phyloP scores from a whole-genome alignment of 345 rosid genomes.

The Leavenworthia alabamica region DNA sequence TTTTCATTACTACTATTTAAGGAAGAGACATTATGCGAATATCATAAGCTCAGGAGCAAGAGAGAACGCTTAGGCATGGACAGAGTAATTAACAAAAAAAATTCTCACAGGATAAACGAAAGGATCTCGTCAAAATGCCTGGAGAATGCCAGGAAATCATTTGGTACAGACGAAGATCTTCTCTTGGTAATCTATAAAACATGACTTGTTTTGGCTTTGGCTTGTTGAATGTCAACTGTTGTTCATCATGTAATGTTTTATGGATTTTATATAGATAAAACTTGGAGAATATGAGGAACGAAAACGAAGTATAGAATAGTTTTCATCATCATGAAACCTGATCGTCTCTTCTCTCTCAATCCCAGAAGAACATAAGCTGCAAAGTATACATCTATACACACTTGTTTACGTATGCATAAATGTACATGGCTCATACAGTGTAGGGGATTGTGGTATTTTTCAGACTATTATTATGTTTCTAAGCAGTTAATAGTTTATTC shows the following conservation, averaged over 20 bases:
- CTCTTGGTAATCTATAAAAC: conserved; percentile 48
- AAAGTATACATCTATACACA: conserved; percentile 1
- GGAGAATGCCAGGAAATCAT: conserved; percentile 67
- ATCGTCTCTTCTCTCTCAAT: conserved; percentile 6
- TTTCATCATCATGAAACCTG: conserved; percentile 1
- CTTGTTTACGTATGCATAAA: background rate
- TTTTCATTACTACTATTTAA: background rate
- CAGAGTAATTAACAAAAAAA: background rate
- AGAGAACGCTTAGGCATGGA: background rate
- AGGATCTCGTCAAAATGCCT: conserved; percentile 63
- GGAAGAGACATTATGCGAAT: background rate
- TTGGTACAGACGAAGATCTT: conserved; percentile 85
- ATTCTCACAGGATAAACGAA: conserved; percentile 41
- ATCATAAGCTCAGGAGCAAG: background rate
- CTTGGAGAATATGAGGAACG: conserved; percentile 26
- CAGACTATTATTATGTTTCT: background rate
- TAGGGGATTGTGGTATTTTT: conserved; percentile 3
- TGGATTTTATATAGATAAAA: conserved; percentile 25
- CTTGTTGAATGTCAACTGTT: background rate
- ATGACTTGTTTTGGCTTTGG: background rate
- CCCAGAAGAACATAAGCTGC: background rate
- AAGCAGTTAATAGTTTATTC: background rate
- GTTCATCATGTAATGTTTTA: background rate
- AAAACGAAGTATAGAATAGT: conserved; percentile 3
- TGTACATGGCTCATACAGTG: conserved; percentile 5